These are phyloP conservation scores for Scleroderma bovista DNA, from an alignment of 768 basidiomycete species.

Conservation along the genomic window DNA sequence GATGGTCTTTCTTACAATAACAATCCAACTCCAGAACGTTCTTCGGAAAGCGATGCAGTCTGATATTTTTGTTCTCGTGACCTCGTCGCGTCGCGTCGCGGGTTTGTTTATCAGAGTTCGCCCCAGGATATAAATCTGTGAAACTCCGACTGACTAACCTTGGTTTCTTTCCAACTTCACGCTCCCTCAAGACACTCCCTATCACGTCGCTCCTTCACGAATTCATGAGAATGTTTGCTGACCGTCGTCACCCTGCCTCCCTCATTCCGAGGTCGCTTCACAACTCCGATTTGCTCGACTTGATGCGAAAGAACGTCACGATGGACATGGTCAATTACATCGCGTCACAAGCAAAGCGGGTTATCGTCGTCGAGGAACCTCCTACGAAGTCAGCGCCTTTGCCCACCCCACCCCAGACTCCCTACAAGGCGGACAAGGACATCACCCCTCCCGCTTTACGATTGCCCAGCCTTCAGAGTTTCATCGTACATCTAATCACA, in stretches of 20 bases:
- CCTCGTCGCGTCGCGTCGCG: slow-evolving; percentile 17
- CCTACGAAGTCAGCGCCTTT: slow-evolving; percentile 31
- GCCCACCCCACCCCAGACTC: slow-evolving; percentile 68
- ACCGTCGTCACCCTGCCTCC: slow-evolving; percentile 67
- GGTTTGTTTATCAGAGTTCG: slow-evolving; percentile 8
- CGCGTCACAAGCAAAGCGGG: slow-evolving; percentile 68
- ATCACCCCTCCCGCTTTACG: slow-evolving; percentile 17
- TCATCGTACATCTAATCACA: slow-evolving; percentile 76
- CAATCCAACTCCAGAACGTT: no score
- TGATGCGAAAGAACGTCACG: slow-evolving; percentile 74
- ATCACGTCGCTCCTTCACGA: slow-evolving; percentile 29
- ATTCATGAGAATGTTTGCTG: slow-evolving; percentile 31
- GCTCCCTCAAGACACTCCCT: slow-evolving; percentile 20
- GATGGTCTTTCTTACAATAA: no score
- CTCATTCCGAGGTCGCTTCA: slow-evolving; percentile 73
- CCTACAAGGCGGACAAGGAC: slow-evolving; percentile 41
- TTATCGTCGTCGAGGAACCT: slow-evolving; percentile 64
- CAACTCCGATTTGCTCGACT: slow-evolving; percentile 73
- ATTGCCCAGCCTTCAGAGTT: slow-evolving; percentile 71
- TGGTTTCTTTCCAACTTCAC: slow-evolving; percentile 1
- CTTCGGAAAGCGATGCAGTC: no score
- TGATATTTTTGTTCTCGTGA: slow-evolving; percentile 27
- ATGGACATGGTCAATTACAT: slow-evolving; percentile 84
- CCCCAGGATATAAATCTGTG: slow-evolving; percentile 10
- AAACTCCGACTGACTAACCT: no score